Base-by-base conservation (phyloP, 148 eudicot genomes). In the Limonium bicolor region DNA sequence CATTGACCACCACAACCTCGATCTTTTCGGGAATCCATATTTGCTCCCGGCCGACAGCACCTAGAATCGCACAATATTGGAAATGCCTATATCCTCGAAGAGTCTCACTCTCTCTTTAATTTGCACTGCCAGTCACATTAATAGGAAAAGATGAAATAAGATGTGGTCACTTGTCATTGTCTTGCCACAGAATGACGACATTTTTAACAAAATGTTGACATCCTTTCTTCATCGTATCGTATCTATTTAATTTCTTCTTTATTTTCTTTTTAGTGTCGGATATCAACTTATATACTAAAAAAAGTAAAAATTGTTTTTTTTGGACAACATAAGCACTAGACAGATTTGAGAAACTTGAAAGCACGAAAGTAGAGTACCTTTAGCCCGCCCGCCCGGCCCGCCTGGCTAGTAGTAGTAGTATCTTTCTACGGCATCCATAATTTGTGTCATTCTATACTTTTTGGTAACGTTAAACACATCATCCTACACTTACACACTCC, bases 121-220 rank as follows among this genome's bases (percentile, higher is more conserved):
- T n/a, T n/a, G n/a, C n/a, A n/a, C n/a, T n/a, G n/a, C n/a, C n/a
- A n/a, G n/a, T n/a, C n/a, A n/a, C n/a, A n/a, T n/a, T n/a, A n/a
- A n/a, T n/a, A n/a, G n/a, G n/a, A n/a, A 13, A 41, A 1, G n/a
- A n/a, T n/a, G n/a, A n/a, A n/a, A 16, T 13, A 20, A 56, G 13
- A 28, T 5, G 21, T 12, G 45, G 4, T 6, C 41, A 34, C 32
- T 6, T 56, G 42, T 55, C 49, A 22, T 3, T n/a, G 12, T n/a
- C n/a, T 2, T 56, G 42, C 20, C 8, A 37, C 38, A 34, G 44
- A 7, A 66, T 66, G 71, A 23, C 71, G 55, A 66, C 66, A 66
- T 60, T 41, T 23, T 54, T 37, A 50, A 25, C 55, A 58, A 33
- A 36, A 41, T 65, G 47, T 31, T 61, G 71, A 66, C 71, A 66